Evolutionary conservation across 306 rosid species (phyloP).

Genomic region (Fragaria iinumae): DNA sequence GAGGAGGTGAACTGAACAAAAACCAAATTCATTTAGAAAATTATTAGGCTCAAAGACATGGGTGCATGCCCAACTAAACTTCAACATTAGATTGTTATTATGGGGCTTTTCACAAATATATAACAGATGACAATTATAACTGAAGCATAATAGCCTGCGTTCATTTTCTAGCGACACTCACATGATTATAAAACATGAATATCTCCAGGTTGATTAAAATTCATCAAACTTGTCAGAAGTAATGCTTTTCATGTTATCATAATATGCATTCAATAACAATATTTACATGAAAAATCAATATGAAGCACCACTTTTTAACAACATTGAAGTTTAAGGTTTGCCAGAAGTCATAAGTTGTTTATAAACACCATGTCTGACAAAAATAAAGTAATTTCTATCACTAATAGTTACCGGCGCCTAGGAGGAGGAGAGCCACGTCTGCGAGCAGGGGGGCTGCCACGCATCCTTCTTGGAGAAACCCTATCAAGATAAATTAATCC

Average conservation of each 20-base stretch:
- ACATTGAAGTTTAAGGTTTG: neutral
- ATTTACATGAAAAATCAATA: neutral
- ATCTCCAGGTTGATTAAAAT: neutral
- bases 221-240: neutral
- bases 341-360: neutral
- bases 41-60: neutral
- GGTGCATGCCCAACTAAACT: neutral
- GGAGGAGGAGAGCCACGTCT: conserved; percentile 82
- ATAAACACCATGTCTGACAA: neutral
- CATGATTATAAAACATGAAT: neutral
- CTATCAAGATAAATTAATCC: conserved; percentile 29
- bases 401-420: conserved; percentile 71
- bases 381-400: neutral
- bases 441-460: conserved; percentile 88
- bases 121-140: too few species aligned
- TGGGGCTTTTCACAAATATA: neutral
- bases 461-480: conserved; percentile 76
- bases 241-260: neutral
- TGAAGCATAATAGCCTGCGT: neutral
- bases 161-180: neutral
- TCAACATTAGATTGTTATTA: neutral
- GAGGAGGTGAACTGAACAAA: conserved; percentile 68
- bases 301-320: neutral
- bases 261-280: neutral
- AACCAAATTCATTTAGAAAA: conserved; percentile 6